Conservation (phyloP, 345 rosid species). For the Euphorbia lathyris region DNA sequence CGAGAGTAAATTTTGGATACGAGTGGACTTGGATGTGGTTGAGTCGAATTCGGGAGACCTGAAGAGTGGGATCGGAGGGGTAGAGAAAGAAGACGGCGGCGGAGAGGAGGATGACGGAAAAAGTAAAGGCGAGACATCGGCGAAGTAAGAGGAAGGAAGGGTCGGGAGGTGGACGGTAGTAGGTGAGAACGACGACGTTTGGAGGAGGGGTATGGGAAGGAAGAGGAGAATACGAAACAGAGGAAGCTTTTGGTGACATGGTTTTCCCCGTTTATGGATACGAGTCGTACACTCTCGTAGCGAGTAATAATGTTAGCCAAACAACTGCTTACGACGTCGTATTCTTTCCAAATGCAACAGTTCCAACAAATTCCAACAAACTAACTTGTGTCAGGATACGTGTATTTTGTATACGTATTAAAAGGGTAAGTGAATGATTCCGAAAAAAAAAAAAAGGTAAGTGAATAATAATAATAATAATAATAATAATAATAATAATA, state of each 20-base stretch:
- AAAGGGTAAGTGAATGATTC: no score
- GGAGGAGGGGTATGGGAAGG: constrained; percentile 28
- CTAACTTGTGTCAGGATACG: no score
- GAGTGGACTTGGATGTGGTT: constrained; percentile 51
- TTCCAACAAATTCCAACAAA: no score
- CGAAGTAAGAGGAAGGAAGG: constrained; percentile 33
- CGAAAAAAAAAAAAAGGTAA: no score
- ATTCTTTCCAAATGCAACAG: no score
- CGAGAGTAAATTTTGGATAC: constrained; percentile 46
- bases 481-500: no score
- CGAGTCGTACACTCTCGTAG: no score
- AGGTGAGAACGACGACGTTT: constrained; percentile 54
- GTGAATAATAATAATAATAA: no score
- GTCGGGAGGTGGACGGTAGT: constrained; percentile 25
- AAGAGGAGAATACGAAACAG: constrained; percentile 41
- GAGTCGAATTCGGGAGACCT: constrained; percentile 49
- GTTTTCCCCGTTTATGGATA: background rate
- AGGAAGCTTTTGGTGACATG: background rate
- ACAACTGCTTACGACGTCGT: background rate
- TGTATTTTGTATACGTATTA: no score
- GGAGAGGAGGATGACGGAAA: constrained; percentile 48
- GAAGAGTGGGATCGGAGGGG: constrained; percentile 68
- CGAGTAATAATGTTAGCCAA: no score
- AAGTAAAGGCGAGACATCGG: constrained; percentile 40
- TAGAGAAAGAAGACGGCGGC: constrained; percentile 49